Evolutionary conservation across 2,329 filamentous ascomycete species (phyloP), one percentile per base, ranked within the genome.

Genomic region (Botrytis aclada): DNA sequence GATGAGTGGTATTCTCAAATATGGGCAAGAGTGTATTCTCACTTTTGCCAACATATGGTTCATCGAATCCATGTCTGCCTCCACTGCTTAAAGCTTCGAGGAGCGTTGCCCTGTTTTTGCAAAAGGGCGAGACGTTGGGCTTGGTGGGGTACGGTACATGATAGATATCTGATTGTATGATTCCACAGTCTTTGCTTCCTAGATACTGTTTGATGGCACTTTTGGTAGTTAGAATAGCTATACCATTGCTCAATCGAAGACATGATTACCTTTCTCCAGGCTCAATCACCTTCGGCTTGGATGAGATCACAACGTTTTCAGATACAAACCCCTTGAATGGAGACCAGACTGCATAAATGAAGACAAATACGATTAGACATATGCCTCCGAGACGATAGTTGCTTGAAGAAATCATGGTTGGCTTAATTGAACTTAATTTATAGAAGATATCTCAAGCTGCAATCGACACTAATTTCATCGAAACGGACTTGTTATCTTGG

Each of bases 71-170:
- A 77, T 83, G 78, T 64, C 82, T 78, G 10, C 82, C 82, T 45
- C 83, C 84, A 62, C 80, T 78, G 74, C 82, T 84, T 78, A 85
- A 80, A 25, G 83, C 82, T 73, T 80, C 79, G 1, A 84, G 78
- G 16, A 85, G 79, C 7, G 76, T 77, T 56, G 78, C 78, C 58
- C 83, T 72, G 25, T 76, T 74, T 39, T 72, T 74, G 54, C 77
- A 78, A 51, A 78, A 78, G 20, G 77, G 76, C 14, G 76, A 76
- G 29, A 66, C 34, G 51, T 74, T 72, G 3, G 71, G 37, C 18
- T 58, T 69, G 16, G 51, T 58, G 1, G 75, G 72, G 54, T 66
- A 75, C 47, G 76, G 76, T 37, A 71, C 74, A n/a, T 73, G 70
- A 71, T 78, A 77, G n/a, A 78, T 63, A 20, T 76, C 74, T 22